phyloP scores from a whole-genome alignment of 192 early-diverging fungal species.

The Coemansia sp. region DNA sequence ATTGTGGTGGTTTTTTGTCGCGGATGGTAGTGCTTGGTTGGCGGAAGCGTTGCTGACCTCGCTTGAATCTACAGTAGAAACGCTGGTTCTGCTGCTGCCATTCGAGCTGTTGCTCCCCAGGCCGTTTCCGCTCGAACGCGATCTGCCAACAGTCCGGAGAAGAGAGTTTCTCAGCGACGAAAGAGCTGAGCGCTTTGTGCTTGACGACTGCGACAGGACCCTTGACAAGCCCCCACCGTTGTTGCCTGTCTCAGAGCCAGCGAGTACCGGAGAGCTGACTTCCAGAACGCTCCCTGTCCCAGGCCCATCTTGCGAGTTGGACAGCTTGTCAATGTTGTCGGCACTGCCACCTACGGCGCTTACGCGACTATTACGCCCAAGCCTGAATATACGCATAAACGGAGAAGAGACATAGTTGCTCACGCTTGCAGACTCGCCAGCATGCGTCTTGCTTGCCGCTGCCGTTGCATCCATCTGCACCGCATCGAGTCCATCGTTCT shows the following conservation, averaged over 20 bases:
- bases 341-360: background rate
- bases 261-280: slow-evolving; percentile 6
- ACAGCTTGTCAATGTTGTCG: background rate
- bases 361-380: slow-evolving; percentile 15
- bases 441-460: slow-evolving; percentile 32
- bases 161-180: slow-evolving; percentile 27
- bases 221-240: background rate
- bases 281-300: slow-evolving; percentile 18
- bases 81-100: slow-evolving; percentile 1
- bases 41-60: background rate
- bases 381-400: slow-evolving; percentile 50
- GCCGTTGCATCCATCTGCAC: slow-evolving; percentile 54
- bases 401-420: slow-evolving; percentile 48
- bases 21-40: background rate
- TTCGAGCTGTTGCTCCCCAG: slow-evolving; percentile 1
- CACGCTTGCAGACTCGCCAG: slow-evolving; percentile 21
- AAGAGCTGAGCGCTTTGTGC: slow-evolving; percentile 17
- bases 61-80: background rate
- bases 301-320: background rate
- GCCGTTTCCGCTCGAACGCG: background rate
- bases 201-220: slow-evolving; percentile 8
- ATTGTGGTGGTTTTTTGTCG: background rate
- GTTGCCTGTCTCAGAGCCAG: background rate
- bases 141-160: slow-evolving; percentile 1
- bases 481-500: slow-evolving; percentile 52